These are phyloP conservation scores for Coprinopsis cinerea DNA, from an alignment of 768 basidiomycete genomes.

Conservation along the genomic window DNA sequence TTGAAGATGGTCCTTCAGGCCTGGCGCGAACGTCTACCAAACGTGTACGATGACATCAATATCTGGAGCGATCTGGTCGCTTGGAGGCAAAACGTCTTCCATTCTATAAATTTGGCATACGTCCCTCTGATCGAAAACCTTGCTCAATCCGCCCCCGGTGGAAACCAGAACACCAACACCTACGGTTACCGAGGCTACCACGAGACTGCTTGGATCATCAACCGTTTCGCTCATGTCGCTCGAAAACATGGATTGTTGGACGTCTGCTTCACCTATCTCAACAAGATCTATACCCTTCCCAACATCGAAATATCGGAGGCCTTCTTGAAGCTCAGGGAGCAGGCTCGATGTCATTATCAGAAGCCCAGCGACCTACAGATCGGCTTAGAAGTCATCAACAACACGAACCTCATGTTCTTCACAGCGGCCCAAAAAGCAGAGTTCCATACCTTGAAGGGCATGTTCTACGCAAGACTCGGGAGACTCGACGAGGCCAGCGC, in stretches of 20 bases:
- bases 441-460: constrained; percentile 96
- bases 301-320: constrained; percentile 99
- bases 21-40: constrained; percentile 95
- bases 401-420: constrained; percentile 99
- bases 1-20: constrained; percentile 94
- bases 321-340: constrained; percentile 96
- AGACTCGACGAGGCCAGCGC: constrained; percentile 85
- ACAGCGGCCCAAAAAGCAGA: constrained; percentile 92
- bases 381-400: constrained; percentile 97
- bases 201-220: constrained; percentile 99
- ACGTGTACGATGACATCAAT: constrained; percentile 94
- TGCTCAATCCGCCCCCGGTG: constrained; percentile 40
- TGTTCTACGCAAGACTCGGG: constrained; percentile 90
- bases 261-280: constrained; percentile 90
- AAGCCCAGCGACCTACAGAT: constrained; percentile 89
- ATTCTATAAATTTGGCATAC: constrained; percentile 93
- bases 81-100: constrained; percentile 98
- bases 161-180: constrained; percentile 61
- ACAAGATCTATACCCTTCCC: constrained; percentile 96
- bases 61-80: constrained; percentile 99
- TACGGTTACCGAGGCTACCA: constrained; percentile 96
- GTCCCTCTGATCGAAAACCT: constrained; percentile 76
- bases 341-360: constrained; percentile 97
- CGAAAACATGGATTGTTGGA: constrained; percentile 95
- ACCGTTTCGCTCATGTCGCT: constrained; percentile 97